Evolutionary conservation across 345 rosid species (phyloP).

Genomic region (Corchorus capsularis): DNA sequence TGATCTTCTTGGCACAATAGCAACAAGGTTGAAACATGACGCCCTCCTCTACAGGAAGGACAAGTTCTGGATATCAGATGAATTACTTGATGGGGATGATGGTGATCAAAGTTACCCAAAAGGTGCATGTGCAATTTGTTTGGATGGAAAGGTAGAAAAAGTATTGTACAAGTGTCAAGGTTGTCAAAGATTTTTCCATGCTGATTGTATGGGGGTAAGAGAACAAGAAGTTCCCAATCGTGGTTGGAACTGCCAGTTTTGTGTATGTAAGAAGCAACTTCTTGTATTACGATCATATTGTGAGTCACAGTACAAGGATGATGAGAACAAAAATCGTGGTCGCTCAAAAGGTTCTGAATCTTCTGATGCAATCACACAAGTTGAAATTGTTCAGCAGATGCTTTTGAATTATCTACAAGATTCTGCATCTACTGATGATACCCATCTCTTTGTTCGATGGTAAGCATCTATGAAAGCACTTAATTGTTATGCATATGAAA

Average conservation of each 20-base stretch:
- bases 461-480: slow-evolving; percentile 38
- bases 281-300: slow-evolving; percentile 79
- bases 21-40: slow-evolving; percentile 89
- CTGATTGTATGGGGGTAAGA: slow-evolving; percentile 86
- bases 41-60: slow-evolving; percentile 58
- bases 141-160: slow-evolving; percentile 61
- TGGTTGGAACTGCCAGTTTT: slow-evolving; percentile 81
- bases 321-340: slow-evolving; percentile 29
- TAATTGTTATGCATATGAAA: slow-evolving; percentile 2
- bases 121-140: slow-evolving; percentile 73
- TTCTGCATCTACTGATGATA: slow-evolving; percentile 71
- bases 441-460: slow-evolving; percentile 87
- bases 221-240: slow-evolving; percentile 70
- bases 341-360: slow-evolving; percentile 36
- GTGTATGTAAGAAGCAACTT: slow-evolving; percentile 83
- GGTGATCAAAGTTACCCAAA: slow-evolving; percentile 41
- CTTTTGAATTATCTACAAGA: slow-evolving; percentile 94
- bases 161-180: slow-evolving; percentile 67
- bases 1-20: slow-evolving; percentile 90
- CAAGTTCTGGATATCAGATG: slow-evolving; percentile 65
- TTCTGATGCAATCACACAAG: slow-evolving; percentile 50
- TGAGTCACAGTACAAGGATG: slow-evolving; percentile 56
- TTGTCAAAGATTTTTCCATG: slow-evolving; percentile 80
- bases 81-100: slow-evolving; percentile 52
- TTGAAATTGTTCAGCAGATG: slow-evolving; percentile 84